These are phyloP conservation scores for Globisporangium okanoganense DNA, from an alignment of 352 stramenopile species.

Conservation along the genomic window DNA sequence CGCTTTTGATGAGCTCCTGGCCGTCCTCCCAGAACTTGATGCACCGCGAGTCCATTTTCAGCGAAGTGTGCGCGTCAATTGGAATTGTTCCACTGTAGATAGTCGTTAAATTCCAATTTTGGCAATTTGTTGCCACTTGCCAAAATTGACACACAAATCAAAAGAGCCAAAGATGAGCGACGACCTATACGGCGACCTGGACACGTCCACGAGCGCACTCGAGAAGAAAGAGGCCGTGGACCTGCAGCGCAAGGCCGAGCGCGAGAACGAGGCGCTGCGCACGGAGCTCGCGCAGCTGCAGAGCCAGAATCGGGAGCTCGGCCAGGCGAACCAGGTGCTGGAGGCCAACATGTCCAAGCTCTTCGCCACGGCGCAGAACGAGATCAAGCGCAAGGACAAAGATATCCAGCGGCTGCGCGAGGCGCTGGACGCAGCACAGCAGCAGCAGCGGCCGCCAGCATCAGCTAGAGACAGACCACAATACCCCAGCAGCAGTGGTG, in stretches of 20 bases:
- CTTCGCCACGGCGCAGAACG: constrained; percentile 69
- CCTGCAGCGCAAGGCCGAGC: constrained; percentile 47
- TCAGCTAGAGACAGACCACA: not conserved
- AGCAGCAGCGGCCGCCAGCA: not conserved
- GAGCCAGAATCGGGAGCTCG: constrained; percentile 53
- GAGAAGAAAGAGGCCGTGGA: constrained; percentile 60
- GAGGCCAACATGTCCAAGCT: constrained; percentile 74
- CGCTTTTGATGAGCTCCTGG: constrained; percentile 37
- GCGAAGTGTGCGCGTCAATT: not conserved
- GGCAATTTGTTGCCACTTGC: not conserved
- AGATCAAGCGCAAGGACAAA: constrained; percentile 75
- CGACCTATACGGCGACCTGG: constrained; percentile 78
- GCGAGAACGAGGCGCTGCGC: constrained; percentile 46
- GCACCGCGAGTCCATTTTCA: constrained; percentile 57
- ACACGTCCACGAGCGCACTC: constrained; percentile 70
- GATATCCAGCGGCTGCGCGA: constrained; percentile 69
- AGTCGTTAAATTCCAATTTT: not conserved
- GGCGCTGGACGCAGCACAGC: constrained; percentile 23
- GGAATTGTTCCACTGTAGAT: not conserved
- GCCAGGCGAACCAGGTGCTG: constrained; percentile 50
- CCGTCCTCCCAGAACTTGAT: constrained; percentile 79
- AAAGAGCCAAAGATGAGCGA: constrained; percentile 23
- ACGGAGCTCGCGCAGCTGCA: constrained; percentile 62
- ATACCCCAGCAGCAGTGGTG: not conserved
- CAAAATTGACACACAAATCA: not conserved